Conservation (phyloP, 208 protist species). For the Lotmaria passim region DNA sequence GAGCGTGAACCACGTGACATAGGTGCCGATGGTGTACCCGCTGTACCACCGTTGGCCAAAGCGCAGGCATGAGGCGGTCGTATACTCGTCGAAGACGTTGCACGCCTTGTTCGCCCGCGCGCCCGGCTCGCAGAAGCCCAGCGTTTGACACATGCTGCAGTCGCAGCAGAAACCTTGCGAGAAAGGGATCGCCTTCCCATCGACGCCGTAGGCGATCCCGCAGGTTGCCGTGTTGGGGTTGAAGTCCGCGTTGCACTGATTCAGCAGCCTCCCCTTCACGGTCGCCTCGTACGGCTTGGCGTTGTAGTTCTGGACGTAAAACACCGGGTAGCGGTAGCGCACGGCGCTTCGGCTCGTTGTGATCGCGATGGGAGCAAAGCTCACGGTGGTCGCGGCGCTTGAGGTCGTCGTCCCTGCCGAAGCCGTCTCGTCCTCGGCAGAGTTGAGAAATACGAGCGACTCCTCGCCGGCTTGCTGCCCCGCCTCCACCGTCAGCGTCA, state of each 20-base stretch:
- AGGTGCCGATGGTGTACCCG: conserved; percentile 78
- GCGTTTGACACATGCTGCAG: conserved; percentile 68
- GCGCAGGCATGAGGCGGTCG: conserved; percentile 82
- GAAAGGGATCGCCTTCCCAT: conserved; percentile 60
- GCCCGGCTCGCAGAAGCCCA: conserved; percentile 64
- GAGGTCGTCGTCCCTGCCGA: conserved; percentile 20
- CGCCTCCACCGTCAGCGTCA: conserved; percentile 73
- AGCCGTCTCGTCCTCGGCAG: conserved; percentile 57
- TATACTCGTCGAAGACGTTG: conserved; percentile 61
- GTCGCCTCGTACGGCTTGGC: conserved; percentile 80
- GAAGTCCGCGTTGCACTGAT: conserved; percentile 68
- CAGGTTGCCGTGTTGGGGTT: conserved; percentile 62
- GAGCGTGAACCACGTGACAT: conserved; percentile 63
- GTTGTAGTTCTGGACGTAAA: conserved; percentile 87
- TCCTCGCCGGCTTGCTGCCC: conserved; percentile 63
- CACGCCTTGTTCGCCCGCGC: conserved; percentile 61
- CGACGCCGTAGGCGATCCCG: conserved; percentile 52
- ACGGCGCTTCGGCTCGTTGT: conserved; percentile 66
- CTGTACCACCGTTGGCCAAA: conserved; percentile 80
- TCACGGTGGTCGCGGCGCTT: conserved; percentile 30
- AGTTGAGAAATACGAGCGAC: conserved; percentile 63
- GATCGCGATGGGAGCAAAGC: conserved; percentile 67
- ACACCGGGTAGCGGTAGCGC: conserved; percentile 82
- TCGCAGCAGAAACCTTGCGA: conserved; percentile 90
- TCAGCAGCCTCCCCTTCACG: conserved; percentile 49